Percentiles rank a stretch among this genome's conserved stretches.
phyloP scores from a whole-genome alignment of 164 flowering plant species.

The Aristolochia californica region DNA sequence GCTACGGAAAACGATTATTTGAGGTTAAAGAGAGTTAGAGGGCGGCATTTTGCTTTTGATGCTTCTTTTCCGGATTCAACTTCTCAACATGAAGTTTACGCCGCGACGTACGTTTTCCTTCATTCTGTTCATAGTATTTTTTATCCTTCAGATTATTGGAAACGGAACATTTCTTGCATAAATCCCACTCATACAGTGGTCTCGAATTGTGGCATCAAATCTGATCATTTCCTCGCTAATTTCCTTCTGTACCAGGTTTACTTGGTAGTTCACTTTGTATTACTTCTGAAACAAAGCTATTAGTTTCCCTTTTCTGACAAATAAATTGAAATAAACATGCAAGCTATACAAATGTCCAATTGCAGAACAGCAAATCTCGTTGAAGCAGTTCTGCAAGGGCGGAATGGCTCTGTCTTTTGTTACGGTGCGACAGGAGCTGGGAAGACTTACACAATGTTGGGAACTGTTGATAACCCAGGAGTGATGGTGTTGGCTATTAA shows the following conservation, averaged over 20 bases:
- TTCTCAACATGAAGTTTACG: slow-evolving; percentile 68
- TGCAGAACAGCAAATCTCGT: slow-evolving; percentile 83
- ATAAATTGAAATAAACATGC: not conserved
- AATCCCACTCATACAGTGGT: not conserved
- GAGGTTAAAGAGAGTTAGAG: slow-evolving; percentile 74
- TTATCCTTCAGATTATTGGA: not conserved
- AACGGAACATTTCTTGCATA: not conserved
- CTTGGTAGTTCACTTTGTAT: not conserved
- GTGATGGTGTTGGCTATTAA: slow-evolving; percentile 96
- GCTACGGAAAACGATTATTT: slow-evolving; percentile 75
- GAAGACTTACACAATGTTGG: slow-evolving; percentile 91
- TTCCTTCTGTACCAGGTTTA: no score
- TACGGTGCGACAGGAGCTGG: slow-evolving; percentile 99
- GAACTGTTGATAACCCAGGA: slow-evolving; percentile 81
- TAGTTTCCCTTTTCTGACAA: not conserved
- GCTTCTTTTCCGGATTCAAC: slow-evolving; percentile 73
- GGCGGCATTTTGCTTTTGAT: slow-evolving; percentile 82
- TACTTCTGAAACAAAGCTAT: not conserved
- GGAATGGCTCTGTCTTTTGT: slow-evolving; percentile 92
- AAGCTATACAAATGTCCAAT: slow-evolving; percentile 5
- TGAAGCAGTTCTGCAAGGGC: slow-evolving; percentile 80
- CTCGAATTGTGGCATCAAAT: no score
- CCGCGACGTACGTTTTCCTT: slow-evolving; percentile 55
- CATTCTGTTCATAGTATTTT: not conserved
- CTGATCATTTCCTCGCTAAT: not conserved